Evolutionary conservation across 2,329 filamentous ascomycete genomes (phyloP).

Genomic region (Claviceps sp.): DNA sequence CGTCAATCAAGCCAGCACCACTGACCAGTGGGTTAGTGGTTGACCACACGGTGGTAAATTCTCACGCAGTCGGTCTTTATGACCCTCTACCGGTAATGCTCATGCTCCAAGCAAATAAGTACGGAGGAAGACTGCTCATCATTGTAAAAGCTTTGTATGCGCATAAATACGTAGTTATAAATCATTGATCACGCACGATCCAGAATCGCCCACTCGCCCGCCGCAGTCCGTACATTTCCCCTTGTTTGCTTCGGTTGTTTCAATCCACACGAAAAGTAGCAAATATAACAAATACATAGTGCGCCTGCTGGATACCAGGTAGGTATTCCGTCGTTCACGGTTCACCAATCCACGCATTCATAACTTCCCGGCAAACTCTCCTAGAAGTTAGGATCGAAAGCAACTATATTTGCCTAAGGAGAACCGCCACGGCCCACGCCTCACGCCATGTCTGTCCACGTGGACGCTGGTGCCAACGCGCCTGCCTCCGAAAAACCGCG

Average conservation of each 20-base stretch:
- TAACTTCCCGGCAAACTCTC: background rate
- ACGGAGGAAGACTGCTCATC: too few species aligned
- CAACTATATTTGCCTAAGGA: constrained; percentile 36
- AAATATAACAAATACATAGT: too few species aligned
- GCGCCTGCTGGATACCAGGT: background rate
- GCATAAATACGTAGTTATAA: too few species aligned
- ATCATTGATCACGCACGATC: background rate
- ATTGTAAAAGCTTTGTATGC: too few species aligned
- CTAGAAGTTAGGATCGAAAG: constrained; percentile 19
- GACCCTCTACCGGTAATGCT: too few species aligned
- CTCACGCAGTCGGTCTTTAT: too few species aligned
- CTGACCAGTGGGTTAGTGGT: too few species aligned
- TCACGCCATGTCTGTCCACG: constrained; percentile 31
- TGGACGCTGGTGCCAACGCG: constrained; percentile 37
- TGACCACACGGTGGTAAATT: too few species aligned
- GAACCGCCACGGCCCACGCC: constrained; percentile 37
- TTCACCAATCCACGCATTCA: background rate
- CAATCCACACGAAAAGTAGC: background rate
- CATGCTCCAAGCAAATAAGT: too few species aligned
- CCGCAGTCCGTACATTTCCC: background rate
- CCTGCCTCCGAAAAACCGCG: constrained; percentile 31
- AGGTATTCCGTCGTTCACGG: background rate
- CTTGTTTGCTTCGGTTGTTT: background rate
- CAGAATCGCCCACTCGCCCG: background rate
- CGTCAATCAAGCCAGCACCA: too few species aligned